Conservation (phyloP, 2,329 filamentous ascomycete species). For the Neofusicoccum sp. region DNA sequence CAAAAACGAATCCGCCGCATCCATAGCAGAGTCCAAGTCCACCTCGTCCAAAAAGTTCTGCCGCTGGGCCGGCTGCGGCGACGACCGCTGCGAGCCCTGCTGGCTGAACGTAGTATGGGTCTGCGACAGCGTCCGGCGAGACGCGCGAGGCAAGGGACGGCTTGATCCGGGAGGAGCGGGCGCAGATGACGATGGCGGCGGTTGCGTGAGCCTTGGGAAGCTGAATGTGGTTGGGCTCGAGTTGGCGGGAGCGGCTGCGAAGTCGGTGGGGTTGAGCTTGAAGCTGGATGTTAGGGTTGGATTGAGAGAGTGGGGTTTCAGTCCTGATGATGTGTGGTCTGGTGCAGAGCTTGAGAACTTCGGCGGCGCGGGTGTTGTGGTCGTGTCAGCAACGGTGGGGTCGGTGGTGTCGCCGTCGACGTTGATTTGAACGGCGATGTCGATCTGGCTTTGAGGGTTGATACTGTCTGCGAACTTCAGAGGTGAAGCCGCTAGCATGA, state of each 20-base stretch:
- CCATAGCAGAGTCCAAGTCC: conserved; percentile 4
- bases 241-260: not conserved
- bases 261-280: not conserved
- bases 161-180: not conserved
- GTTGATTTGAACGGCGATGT: not conserved
- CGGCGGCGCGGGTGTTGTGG: not conserved
- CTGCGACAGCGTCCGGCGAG: not conserved
- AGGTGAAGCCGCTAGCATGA: conserved; percentile 6
- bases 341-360: not conserved
- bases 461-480: not conserved
- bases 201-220: not conserved
- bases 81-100: not conserved
- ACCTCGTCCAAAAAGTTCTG: not conserved
- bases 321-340: not conserved
- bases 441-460: not conserved
- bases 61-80: not conserved
- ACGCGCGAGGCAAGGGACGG: not conserved
- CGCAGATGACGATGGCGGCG: not conserved
- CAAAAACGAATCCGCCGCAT: conserved; percentile 16
- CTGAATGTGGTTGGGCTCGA: not conserved
- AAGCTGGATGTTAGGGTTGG: not conserved
- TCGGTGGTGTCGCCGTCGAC: conserved; percentile 4
- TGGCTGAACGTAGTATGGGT: not conserved
- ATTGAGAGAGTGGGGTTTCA: not conserved
- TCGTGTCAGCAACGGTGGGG: not conserved